These are phyloP conservation scores for Protomyces arabidopsidicola DNA, from an alignment of 1,139 yeast genomes.

Conservation along the genomic window DNA sequence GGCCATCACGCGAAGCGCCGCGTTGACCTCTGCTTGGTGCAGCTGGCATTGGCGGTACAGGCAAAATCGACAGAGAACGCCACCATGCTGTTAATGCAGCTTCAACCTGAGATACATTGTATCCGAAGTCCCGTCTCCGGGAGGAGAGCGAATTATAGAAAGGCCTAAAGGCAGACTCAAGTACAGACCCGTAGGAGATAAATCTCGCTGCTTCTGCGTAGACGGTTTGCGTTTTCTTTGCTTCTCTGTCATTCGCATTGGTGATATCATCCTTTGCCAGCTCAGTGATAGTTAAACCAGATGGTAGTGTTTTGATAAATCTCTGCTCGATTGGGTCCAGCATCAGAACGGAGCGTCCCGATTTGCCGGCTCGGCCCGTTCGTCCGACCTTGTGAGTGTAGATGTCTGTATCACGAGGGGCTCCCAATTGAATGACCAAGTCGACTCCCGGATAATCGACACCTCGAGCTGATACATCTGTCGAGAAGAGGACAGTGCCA, in stretches of 20 bases:
- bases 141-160: not conserved
- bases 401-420: slow-evolving; percentile 8
- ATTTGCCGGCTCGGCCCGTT: slow-evolving; percentile 89
- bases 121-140: not conserved
- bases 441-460: slow-evolving; percentile 93
- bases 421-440: slow-evolving; percentile 67
- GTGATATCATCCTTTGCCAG: not conserved
- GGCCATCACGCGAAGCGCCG: no score
- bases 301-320: slow-evolving; percentile 1
- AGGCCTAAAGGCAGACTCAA: not conserved
- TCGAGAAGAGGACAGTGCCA: slow-evolving; percentile 56
- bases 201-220: not conserved
- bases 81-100: not conserved
- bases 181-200: not conserved
- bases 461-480: slow-evolving; percentile 78
- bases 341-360: slow-evolving; percentile 71
- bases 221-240: not conserved
- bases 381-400: slow-evolving; percentile 92
- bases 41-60: not conserved
- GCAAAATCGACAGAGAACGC: not conserved
- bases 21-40: no score
- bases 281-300: slow-evolving; percentile 10
- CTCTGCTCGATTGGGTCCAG: slow-evolving; percentile 44
- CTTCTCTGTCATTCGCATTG: no score
- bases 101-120: not conserved